Conservation (phyloP, 768 basidiomycete species). For the Tubosaeta sp. region DNA sequence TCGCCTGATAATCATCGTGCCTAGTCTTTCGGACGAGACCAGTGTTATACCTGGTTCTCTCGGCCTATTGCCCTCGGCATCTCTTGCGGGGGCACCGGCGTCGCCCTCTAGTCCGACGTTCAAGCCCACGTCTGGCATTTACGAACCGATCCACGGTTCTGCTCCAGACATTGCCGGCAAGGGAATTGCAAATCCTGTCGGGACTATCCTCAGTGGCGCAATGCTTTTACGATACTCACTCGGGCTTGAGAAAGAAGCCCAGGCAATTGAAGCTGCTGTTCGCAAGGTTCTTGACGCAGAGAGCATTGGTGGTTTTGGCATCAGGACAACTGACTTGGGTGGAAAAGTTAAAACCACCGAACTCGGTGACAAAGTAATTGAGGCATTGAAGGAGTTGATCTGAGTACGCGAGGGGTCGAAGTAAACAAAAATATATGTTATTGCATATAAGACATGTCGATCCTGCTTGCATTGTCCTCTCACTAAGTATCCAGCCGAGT, state of each 20-base stretch:
- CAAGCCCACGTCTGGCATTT: conserved; percentile 81
- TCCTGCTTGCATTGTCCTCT: too few species aligned
- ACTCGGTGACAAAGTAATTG: conserved; percentile 80
- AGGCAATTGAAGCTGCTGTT: conserved; percentile 86
- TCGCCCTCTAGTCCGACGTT: conserved; percentile 48
- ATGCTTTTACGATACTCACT: conserved; percentile 95
- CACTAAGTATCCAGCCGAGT: too few species aligned
- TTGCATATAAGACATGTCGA: not conserved
- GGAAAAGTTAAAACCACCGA: conserved; percentile 72
- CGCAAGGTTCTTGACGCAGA: conserved; percentile 77
- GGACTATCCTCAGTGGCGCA: conserved; percentile 91
- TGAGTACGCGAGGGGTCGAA: conserved; percentile 21
- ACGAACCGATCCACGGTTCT: conserved; percentile 96
- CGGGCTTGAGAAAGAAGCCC: conserved; percentile 79
- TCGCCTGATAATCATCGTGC: not conserved
- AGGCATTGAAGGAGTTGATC: conserved; percentile 59
- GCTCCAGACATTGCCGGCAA: conserved; percentile 95
- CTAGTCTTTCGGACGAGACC: conserved; percentile 90
- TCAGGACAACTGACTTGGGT: conserved; percentile 84
- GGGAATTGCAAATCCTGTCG: conserved; percentile 91
- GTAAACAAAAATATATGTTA: not conserved
- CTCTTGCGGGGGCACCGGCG: conserved; percentile 84
- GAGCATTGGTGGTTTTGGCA: conserved; percentile 65
- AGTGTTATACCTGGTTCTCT: conserved; percentile 98
- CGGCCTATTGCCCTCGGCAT: conserved; percentile 93